phyloP scores from a whole-genome alignment of 371 early-diverging fungal species.

The Apophysomyces variabilis region DNA sequence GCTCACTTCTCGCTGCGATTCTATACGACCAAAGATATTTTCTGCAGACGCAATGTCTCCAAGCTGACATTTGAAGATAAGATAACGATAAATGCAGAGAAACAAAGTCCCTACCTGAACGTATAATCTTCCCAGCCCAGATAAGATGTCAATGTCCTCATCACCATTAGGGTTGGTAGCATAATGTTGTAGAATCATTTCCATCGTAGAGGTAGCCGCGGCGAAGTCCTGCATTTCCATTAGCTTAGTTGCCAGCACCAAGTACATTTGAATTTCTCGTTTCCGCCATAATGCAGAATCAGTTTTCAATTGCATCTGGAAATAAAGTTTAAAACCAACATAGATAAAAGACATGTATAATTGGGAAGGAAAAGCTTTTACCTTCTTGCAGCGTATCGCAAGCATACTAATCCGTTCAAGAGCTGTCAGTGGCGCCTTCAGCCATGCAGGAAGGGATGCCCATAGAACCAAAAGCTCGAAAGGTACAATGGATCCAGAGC shows the following conservation, averaged over 20 bases:
- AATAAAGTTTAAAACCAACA: not conserved
- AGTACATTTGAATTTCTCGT: slow-evolving; percentile 55
- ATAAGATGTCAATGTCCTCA: slow-evolving; percentile 49
- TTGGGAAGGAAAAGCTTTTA: slow-evolving; percentile 15
- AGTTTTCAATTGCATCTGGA: slow-evolving; percentile 18
- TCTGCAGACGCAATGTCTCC: slow-evolving; percentile 55
- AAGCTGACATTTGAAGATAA: slow-evolving; percentile 22
- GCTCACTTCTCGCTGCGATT: slow-evolving; percentile 26
- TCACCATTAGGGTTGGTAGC: slow-evolving; percentile 13
- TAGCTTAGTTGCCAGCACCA: slow-evolving; percentile 57
- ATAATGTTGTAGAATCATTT: slow-evolving; percentile 24
- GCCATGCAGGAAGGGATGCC: slow-evolving; percentile 54
- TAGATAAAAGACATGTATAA: not conserved
- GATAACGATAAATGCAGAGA: no score
- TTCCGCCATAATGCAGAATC: slow-evolving; percentile 40
- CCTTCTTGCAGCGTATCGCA: slow-evolving; percentile 59
- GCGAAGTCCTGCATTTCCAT: slow-evolving; percentile 56
- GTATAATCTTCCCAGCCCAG: slow-evolving; percentile 59
- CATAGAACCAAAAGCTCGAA: slow-evolving; percentile 60
- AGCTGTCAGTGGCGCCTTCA: slow-evolving; percentile 52
- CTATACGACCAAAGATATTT: slow-evolving; percentile 42
- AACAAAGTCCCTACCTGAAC: slow-evolving; percentile 42
- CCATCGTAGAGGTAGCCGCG: slow-evolving; percentile 47
- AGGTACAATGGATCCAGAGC: slow-evolving; percentile 52
- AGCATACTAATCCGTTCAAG: slow-evolving; percentile 59